Conservation (phyloP, 371 early-diverging fungal species). For the Mucor saturninus region DNA sequence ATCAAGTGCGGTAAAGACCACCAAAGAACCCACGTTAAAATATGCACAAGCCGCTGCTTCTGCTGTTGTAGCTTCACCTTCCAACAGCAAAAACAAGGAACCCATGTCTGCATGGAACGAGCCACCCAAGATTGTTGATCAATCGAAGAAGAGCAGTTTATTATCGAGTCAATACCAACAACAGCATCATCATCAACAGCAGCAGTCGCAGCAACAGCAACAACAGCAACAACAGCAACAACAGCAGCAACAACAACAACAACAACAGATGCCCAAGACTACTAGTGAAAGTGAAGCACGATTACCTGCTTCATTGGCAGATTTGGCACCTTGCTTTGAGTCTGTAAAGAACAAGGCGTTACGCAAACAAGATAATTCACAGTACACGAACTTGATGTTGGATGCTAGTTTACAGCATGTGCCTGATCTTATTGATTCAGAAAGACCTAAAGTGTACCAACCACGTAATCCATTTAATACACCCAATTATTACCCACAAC, state of each 20-base stretch:
- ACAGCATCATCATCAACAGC: background rate
- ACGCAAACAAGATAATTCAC: slow-evolving; percentile 24
- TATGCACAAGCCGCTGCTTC: background rate
- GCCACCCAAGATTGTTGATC: slow-evolving; percentile 33
- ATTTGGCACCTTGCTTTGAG: slow-evolving; percentile 80
- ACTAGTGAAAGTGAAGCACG: slow-evolving; percentile 44
- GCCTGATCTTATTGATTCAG: slow-evolving; percentile 79
- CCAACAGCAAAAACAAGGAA: background rate
- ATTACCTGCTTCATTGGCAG: slow-evolving; percentile 77
- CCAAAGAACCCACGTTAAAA: background rate
- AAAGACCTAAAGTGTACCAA: slow-evolving; percentile 69
- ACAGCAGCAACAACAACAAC: background rate
- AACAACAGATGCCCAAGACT: background rate
- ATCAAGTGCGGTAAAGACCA: slow-evolving; percentile 7
- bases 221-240: background rate
- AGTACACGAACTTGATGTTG: slow-evolving; percentile 70
- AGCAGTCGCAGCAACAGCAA: background rate
- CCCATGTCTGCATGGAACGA: slow-evolving; percentile 28
- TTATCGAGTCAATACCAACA: slow-evolving; percentile 6
- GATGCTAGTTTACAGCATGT: slow-evolving; percentile 78
- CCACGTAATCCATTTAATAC: slow-evolving; percentile 80
- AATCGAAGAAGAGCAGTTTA: slow-evolving; percentile 7
- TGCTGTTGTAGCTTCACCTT: background rate
- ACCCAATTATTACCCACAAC: slow-evolving; percentile 91
- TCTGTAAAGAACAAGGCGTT: slow-evolving; percentile 57